Base-by-base conservation (phyloP, 2,329 filamentous ascomycete species). In the Ustilaginoidea virens region DNA sequence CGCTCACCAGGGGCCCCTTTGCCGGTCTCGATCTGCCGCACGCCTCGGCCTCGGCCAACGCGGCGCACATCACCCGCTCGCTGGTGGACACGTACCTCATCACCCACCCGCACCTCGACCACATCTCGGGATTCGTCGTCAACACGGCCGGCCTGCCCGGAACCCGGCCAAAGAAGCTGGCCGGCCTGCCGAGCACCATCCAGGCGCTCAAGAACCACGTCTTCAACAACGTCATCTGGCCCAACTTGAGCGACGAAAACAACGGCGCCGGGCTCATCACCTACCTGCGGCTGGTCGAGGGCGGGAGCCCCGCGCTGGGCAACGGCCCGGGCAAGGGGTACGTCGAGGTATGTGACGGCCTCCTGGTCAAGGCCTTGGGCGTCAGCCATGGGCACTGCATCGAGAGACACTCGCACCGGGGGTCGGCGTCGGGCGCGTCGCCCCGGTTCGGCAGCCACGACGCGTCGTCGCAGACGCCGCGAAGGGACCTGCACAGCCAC, bases 181-280 rank as follows among this genome's bases (percentile, higher is more conserved):
- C 87, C 1, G 87, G 80, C 1, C 59, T 96, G 4, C 83, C 86
- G 0, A 77, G 74, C 17, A 92, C 87, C n/a, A 86, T 98, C 29
- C 68, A 82, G 25, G 86, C 87, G 0, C 76, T 98, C 53, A 96
- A 93, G 50, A 74, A 65, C 1, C 86, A 98, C 53, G 82, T 98
- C 34, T 98, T 98, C 61, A 98, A 98, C 54, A 92, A 94, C 45
- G 61, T 93, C 33, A 92, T 96, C 30, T 98, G 90, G 90, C 90
- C 90, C 0, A 98, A 98, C 41, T 58, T 98, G 22, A 92, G 83
- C 0, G 87, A 98, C 45, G 90, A 98, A 55, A 90, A 93, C 49
- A 85, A 86, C 19, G 90, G 90, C 15, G 86, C 86, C 4, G 90
- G 90, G 0, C 66, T 98, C 17, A 74, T 98, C 19, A 93, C 83